phyloP scores from a whole-genome alignment of 208 protist genomes.

The Crithidia sp. region DNA sequence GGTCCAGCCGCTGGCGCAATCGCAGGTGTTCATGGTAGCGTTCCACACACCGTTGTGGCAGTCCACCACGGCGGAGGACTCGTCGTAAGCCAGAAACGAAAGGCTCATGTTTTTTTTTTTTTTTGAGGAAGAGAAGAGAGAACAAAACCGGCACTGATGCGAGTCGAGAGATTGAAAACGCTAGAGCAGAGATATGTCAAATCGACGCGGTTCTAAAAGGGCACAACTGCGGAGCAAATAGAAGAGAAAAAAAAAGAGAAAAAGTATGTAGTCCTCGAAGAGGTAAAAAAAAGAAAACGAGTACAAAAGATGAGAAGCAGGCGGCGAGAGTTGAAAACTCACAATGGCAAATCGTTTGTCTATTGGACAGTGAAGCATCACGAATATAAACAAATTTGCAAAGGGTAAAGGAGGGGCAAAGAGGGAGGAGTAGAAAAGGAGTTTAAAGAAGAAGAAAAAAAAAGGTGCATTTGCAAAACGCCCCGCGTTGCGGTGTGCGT shows the following conservation, averaged over 20 bases:
- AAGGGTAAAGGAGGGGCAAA: background rate
- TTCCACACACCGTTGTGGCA: slow-evolving; percentile 38
- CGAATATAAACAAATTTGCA: background rate
- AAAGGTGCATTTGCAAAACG: background rate
- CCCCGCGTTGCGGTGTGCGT: too few species aligned
- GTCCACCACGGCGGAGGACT: background rate
- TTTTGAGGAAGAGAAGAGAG: background rate
- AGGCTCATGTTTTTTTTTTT: slow-evolving; percentile 3
- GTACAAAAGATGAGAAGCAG: too few species aligned
- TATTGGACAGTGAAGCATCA: background rate
- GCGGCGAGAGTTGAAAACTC: too few species aligned
- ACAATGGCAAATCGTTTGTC: too few species aligned
- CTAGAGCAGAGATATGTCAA: too few species aligned
- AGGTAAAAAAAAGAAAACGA: too few species aligned
- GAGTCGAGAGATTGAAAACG: too few species aligned
- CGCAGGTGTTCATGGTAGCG: slow-evolving; percentile 14
- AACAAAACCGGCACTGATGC: too few species aligned
- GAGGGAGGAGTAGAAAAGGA: background rate
- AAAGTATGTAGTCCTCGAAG: too few species aligned
- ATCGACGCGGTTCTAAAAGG: too few species aligned
- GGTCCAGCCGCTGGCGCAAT: slow-evolving; percentile 28
- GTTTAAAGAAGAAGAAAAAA: background rate
- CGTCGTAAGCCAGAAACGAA: background rate
- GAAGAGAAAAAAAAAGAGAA: too few species aligned
- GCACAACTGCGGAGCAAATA: too few species aligned